A percentile compares a stretch with the other conserved stretches of the same genome.
phyloP scores from a whole-genome alignment of 805 yeast species.

The Candida dendrica region DNA sequence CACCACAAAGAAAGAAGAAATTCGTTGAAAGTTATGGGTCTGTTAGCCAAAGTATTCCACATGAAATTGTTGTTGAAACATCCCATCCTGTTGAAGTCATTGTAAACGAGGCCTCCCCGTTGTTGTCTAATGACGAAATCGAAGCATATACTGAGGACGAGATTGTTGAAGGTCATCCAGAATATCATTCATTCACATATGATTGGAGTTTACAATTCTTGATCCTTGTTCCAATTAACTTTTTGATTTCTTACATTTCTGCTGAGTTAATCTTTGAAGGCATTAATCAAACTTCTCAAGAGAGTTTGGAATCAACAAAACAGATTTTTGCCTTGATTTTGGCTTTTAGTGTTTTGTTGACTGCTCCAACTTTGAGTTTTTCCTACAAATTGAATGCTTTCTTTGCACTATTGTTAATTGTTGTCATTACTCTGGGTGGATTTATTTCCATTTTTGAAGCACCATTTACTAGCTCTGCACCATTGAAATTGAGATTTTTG shows the following conservation, averaged over 20 bases:
- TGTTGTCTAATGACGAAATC: slow-evolving; percentile 14
- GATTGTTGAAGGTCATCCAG: slow-evolving; percentile 12
- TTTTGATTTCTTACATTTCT: slow-evolving; percentile 47
- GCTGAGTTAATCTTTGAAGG: slow-evolving; percentile 52
- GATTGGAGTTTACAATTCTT: slow-evolving; percentile 80
- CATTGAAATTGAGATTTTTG: slow-evolving; percentile 65
- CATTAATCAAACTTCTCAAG: slow-evolving; percentile 64
- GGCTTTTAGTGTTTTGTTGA: slow-evolving; percentile 28
- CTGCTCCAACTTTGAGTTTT: slow-evolving; percentile 58
- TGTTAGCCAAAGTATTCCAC: slow-evolving; percentile 13
- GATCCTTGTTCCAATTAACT: slow-evolving; percentile 57
- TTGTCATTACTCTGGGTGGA: slow-evolving; percentile 31
- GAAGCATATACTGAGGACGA: slow-evolving; percentile 4
- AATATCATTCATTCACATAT: slow-evolving; percentile 42
- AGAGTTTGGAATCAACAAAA: slow-evolving; percentile 39
- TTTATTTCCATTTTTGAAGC: slow-evolving; percentile 29
- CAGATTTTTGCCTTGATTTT: slow-evolving; percentile 29
- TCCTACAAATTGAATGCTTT: slow-evolving; percentile 57
- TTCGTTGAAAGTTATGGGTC: slow-evolving; percentile 3
- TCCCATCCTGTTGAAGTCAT: slow-evolving; percentile 10
- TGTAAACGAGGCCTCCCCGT: slow-evolving; percentile 26
- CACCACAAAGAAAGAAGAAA: slow-evolving; percentile 11
- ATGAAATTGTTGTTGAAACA: slow-evolving; percentile 9
- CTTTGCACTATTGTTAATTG: slow-evolving; percentile 33
- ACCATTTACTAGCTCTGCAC: slow-evolving; percentile 58